Evolutionary conservation across 495 filamentous ascomycete species (phyloP).

Genomic region (Cenococcum geophilum): DNA sequence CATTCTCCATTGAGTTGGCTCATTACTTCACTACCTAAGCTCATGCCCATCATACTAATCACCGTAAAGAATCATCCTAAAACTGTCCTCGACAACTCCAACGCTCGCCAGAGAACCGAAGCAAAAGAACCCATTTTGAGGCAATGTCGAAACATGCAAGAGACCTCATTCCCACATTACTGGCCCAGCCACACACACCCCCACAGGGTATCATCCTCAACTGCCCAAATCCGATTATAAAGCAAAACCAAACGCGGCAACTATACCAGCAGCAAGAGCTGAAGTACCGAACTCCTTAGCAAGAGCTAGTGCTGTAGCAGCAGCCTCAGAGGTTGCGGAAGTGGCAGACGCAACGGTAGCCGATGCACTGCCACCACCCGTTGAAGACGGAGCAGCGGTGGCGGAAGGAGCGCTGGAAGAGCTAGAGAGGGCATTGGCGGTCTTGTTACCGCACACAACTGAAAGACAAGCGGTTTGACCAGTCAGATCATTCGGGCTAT

Average conservation of each 20-base stretch:
- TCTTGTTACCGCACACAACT: slow-evolving; percentile 47
- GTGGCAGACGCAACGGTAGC: slow-evolving; percentile 26
- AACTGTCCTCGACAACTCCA: not conserved
- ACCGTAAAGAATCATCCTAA: not conserved
- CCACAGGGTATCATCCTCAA: not conserved
- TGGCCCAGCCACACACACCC: not conserved
- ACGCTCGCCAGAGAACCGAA: not conserved
- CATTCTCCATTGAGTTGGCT: not conserved
- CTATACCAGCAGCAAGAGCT: slow-evolving; percentile 45
- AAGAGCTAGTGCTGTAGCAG: slow-evolving; percentile 37
- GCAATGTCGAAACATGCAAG: not conserved
- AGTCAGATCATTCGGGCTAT: slow-evolving; percentile 43
- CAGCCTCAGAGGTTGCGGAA: slow-evolving; percentile 39
- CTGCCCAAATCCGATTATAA: slow-evolving; percentile 38
- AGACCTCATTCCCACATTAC: not conserved
- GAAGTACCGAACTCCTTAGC: slow-evolving; percentile 48
- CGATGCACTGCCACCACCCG: slow-evolving; percentile 13
- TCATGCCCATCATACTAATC: not conserved
- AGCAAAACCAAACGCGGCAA: slow-evolving; percentile 46
- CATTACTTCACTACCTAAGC: slow-evolving; percentile 1
- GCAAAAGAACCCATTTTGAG: not conserved
- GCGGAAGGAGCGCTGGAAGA: slow-evolving; percentile 21
- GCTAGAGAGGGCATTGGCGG: slow-evolving; percentile 33
- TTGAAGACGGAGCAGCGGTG: slow-evolving; percentile 7
- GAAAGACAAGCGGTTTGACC: slow-evolving; percentile 44